Percentiles rank a stretch among this genome's conserved stretches.
Conservation (phyloP, 2,329 filamentous ascomycete genomes). For the Pseudocercospora macadamiae region DNA sequence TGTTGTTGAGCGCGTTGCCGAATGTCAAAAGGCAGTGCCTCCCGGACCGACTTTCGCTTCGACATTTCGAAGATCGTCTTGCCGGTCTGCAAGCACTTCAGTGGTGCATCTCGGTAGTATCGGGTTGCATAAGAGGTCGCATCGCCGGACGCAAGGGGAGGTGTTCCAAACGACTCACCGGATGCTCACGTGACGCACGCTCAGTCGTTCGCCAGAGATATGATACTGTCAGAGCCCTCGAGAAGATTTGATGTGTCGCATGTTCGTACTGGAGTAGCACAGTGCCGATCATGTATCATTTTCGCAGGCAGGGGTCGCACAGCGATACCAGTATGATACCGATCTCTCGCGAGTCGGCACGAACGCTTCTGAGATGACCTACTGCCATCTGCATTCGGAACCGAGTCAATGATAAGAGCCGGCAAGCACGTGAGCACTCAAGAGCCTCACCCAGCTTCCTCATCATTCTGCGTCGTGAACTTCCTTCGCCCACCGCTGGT, state of each 20-base stretch:
- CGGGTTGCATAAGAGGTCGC: conserved; percentile 28
- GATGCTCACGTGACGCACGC: not conserved
- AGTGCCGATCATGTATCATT: not conserved
- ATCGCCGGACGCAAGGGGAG: conserved; percentile 30
- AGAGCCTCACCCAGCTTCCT: conserved; percentile 21
- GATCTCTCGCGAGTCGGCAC: too few relatives aligned
- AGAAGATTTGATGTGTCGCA: not conserved
- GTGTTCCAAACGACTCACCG: not conserved
- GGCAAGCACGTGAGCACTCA: not conserved
- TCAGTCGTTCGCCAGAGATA: not conserved
- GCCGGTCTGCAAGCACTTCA: conserved; percentile 22
- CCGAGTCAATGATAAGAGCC: too few relatives aligned
- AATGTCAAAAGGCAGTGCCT: conserved; percentile 13
- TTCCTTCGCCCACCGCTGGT: conserved; percentile 81
- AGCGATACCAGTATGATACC: not conserved
- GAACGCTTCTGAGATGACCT: too few relatives aligned
- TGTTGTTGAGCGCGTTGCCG: conserved; percentile 24
- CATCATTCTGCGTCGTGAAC: conserved; percentile 59
- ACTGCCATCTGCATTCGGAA: too few relatives aligned
- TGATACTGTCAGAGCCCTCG: not conserved
- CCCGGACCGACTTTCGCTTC: conserved; percentile 17
- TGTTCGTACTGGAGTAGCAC: conserved; percentile 1
- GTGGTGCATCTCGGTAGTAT: conserved; percentile 23
- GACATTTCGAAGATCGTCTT: conserved; percentile 9
- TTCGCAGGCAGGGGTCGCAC: not conserved